Evolutionary conservation across 306 rosid genomes (phyloP).

Genomic region (Pyrus communis): DNA sequence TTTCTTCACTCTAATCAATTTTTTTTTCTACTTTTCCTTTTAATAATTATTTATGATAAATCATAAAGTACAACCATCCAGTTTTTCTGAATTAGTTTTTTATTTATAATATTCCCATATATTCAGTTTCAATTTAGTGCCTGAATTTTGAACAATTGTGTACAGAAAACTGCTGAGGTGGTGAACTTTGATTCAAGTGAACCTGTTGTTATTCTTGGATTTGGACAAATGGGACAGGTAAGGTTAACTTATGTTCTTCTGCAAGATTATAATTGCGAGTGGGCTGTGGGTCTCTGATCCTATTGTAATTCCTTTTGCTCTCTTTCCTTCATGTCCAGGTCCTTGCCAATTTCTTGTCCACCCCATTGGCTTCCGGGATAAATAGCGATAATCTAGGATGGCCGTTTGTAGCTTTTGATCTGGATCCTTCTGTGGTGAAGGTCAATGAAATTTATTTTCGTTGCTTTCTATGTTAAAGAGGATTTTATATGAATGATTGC

Average conservation of each 20-base stretch:
- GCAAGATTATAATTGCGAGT: slow-evolving; percentile 13
- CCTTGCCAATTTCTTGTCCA: slow-evolving; percentile 83
- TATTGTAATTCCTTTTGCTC: slow-evolving; percentile 1
- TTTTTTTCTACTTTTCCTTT: neutral
- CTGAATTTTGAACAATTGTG: slow-evolving; percentile 15
- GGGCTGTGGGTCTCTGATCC: slow-evolving; percentile 9
- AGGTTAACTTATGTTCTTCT: slow-evolving; percentile 17
- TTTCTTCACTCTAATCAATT: slow-evolving; percentile 3
- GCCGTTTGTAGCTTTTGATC: slow-evolving; percentile 86
- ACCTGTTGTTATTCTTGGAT: slow-evolving; percentile 91
- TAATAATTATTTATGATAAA: neutral
- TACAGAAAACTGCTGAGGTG: slow-evolving; percentile 53
- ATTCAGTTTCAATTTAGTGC: neutral
- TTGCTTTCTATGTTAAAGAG: neutral
- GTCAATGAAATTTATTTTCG: slow-evolving; percentile 27
- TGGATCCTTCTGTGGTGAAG: slow-evolving; percentile 80
- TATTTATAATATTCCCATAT: neutral
- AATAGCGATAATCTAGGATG: slow-evolving; percentile 53
- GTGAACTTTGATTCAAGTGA: slow-evolving; percentile 59
- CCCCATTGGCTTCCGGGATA: slow-evolving; percentile 68
- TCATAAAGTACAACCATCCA: neutral
- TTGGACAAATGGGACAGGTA: slow-evolving; percentile 99
- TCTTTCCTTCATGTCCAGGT: slow-evolving; percentile 45
- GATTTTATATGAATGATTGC: slow-evolving; percentile 1
- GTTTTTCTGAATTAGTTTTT: neutral